Evolutionary conservation across 2,329 filamentous ascomycete species (phyloP).

Genomic region (Berkeleyomyces basicola): DNA sequence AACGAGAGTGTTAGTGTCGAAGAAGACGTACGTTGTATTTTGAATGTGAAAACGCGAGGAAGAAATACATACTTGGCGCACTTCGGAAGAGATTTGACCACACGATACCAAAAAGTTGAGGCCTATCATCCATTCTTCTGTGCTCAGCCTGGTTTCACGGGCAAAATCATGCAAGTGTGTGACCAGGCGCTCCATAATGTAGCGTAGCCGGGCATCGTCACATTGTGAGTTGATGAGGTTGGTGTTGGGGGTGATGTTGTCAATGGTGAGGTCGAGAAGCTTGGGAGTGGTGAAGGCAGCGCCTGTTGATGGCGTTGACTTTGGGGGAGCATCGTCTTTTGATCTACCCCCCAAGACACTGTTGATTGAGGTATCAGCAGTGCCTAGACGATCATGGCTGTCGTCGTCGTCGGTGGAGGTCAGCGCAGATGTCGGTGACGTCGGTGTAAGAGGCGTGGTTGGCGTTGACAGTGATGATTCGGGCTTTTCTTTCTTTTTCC

Average conservation of each 20-base stretch:
- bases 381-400: not conserved
- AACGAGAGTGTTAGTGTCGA: not conserved
- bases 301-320: not conserved
- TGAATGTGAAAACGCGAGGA: not conserved
- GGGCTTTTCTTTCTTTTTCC: not conserved
- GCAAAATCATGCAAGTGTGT: conserved; percentile 62
- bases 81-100: conserved; percentile 51
- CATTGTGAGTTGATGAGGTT: conserved; percentile 53
- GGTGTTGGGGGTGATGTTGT: conserved; percentile 61
- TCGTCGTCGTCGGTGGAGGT: not conserved
- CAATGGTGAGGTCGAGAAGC: conserved; percentile 42
- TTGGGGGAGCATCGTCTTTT: not conserved
- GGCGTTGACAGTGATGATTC: not conserved
- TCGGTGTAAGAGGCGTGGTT: not conserved
- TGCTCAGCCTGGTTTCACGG: conserved; percentile 55
- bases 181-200: conserved; percentile 52
- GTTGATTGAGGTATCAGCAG: not conserved
- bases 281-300: conserved; percentile 1
- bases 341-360: not conserved
- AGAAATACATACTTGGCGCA: conserved; percentile 39
- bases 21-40: not conserved
- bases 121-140: conserved; percentile 55
- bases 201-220: conserved; percentile 43
- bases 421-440: not conserved
- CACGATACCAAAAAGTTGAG: conserved; percentile 51